These are phyloP conservation scores for Rhodocollybia butyracea DNA, from an alignment of 768 basidiomycete genomes.

Conservation along the genomic window DNA sequence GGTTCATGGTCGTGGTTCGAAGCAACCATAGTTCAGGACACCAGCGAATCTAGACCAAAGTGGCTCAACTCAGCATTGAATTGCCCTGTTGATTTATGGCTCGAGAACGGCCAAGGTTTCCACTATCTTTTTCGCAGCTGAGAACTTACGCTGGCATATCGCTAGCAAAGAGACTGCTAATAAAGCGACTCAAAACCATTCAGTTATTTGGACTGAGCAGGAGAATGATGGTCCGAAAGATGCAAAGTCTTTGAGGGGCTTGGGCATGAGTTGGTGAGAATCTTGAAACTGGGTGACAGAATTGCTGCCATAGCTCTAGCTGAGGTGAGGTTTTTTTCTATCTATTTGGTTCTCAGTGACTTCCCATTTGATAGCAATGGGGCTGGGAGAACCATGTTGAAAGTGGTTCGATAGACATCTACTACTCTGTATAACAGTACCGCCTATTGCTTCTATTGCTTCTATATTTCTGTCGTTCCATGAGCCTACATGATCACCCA, in stretches of 20 bases:
- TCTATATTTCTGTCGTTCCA: too few species aligned
- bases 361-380: background rate
- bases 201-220: background rate
- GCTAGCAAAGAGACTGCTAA: background rate
- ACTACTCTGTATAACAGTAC: background rate
- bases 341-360: background rate
- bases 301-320: background rate
- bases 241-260: background rate
- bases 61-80: background rate
- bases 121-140: background rate
- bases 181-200: background rate
- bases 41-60: background rate
- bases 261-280: background rate
- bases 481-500: too few species aligned
- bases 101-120: background rate
- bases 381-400: constrained; percentile 1
- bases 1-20: constrained; percentile 3
- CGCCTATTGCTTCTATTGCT: too few species aligned
- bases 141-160: background rate
- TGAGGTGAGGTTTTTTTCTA: background rate
- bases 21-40: background rate
- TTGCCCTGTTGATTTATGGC: background rate
- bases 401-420: background rate
- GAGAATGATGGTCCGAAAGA: background rate
- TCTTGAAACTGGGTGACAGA: background rate